phyloP scores from a whole-genome alignment of 1,139 yeast species.

The Yamadazyma mexicana region DNA sequence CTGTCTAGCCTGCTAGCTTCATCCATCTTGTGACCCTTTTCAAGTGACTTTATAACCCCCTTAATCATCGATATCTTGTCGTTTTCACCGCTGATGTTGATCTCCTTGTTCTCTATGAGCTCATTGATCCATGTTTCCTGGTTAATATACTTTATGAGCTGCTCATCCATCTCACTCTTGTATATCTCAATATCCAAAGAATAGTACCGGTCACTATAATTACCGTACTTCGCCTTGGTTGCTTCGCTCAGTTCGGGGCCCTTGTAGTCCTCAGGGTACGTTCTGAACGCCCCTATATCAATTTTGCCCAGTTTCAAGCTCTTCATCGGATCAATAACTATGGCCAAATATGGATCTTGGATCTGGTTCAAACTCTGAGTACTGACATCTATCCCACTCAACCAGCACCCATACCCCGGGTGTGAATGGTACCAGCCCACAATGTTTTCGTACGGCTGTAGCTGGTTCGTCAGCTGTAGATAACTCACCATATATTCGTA shows the following conservation, averaged over 20 bases:
- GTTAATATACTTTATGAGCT: conserved; percentile 47
- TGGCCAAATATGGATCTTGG: conserved; percentile 89
- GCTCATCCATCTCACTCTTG: conserved; percentile 53
- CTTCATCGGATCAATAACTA: conserved; percentile 82
- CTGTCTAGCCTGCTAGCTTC: not conserved
- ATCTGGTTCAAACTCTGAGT: conserved; percentile 86
- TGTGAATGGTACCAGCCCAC: conserved; percentile 98
- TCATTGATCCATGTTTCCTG: conserved; percentile 50
- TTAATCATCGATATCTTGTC: not conserved
- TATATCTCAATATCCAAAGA: conserved; percentile 66
- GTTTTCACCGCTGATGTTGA: conserved; percentile 3
- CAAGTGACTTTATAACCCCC: not conserved
- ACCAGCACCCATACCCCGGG: conserved; percentile 96
- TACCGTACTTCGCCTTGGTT: conserved; percentile 56
- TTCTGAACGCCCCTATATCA: conserved; percentile 91
- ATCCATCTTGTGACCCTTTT: not conserved
- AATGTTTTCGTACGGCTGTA: conserved; percentile 58
- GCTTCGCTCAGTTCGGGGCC: conserved; percentile 4
- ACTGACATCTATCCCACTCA: conserved; percentile 85
- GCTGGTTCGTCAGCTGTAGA: conserved; percentile 56
- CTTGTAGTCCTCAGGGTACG: conserved; percentile 53
- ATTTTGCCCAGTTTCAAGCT: conserved; percentile 65
- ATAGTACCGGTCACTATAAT: conserved; percentile 70
- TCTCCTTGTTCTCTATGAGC: conserved; percentile 14
- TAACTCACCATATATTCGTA: conserved; percentile 93